Base-by-base conservation (phyloP, 1,139 yeast genomes). In the Protomyces inouyei region DNA sequence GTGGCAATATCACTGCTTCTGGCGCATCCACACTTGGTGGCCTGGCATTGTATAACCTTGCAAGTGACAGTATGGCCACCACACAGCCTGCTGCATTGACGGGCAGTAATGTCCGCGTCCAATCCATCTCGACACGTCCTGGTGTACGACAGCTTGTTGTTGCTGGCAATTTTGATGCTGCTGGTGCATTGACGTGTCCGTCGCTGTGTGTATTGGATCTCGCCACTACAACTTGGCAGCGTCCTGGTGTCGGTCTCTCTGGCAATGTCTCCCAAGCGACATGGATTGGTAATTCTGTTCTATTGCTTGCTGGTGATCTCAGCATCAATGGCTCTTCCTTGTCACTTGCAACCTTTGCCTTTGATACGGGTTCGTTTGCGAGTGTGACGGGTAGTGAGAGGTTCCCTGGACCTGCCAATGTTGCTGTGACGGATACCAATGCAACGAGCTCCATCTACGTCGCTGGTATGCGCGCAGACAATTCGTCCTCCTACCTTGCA, bases 121-220 rank as follows among this genome's bases (percentile, higher is more conserved):
- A 82, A 65, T 75, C 86, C 1, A 75, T 88, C 67, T 83, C 81
- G 1, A 78, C 80, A 65, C 80, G 82, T 68, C 85, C 84, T 43
- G 76, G 77, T 37, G 79, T 79, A 8, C 73, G 79, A 28, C 78
- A 81, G 28, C 73, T 91, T 21, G 78, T 90, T 48, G 87, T 89
- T 10, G 96, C 89, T 57, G 98, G 98, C 23, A 79, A 83, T 56
- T 89, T 89, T 71, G 80, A 80, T 37, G 74, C 78, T 45, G 86
- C 87, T 2, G 86, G 88, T 0, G 78, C 85, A 8, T 76, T 82
- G 67, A 76, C 78, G 55, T 90, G 97, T 75, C 75, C 78, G 1
- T 82, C 85, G 1, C 75, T 90, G 59, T 89, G 96, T 73, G 76
- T 87, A 53, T 90, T 84, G 73, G 87, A 87, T 70, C 74, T 86